phyloP scores from a whole-genome alignment of 2,329 filamentous ascomycete species.

The Sphaerulina musiva region DNA sequence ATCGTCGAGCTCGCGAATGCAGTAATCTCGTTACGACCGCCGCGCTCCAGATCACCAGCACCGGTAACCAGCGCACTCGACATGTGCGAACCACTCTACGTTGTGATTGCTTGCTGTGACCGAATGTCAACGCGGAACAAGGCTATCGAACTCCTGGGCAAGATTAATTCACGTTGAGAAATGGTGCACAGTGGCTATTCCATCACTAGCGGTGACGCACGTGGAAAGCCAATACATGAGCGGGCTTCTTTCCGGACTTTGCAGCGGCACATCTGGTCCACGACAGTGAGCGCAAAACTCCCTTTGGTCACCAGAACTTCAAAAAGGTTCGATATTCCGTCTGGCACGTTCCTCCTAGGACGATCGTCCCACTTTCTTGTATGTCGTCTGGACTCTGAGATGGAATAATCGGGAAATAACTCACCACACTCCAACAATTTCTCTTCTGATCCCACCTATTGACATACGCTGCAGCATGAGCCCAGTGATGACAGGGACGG shows the following conservation, averaged over 20 bases:
- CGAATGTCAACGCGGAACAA: constrained; percentile 14
- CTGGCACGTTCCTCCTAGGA: no score
- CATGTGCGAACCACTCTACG: constrained; percentile 24
- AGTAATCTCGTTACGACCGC: constrained; percentile 18
- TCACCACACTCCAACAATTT: no score
- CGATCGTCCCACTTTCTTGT: background rate
- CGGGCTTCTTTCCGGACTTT: background rate
- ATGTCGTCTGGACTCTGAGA: background rate
- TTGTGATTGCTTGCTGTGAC: constrained; percentile 25
- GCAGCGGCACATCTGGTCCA: background rate
- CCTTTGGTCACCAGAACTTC: background rate
- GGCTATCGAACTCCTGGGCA: constrained; percentile 18
- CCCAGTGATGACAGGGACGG: no score
- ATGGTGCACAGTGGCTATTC: background rate
- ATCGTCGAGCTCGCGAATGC: constrained; percentile 29
- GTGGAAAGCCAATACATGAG: background rate
- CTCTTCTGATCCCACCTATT: no score
- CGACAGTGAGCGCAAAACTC: background rate
- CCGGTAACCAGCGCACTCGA: constrained; percentile 18
- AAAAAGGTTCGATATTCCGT: background rate
- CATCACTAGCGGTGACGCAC: background rate
- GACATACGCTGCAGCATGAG: no score
- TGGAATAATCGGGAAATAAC: background rate
- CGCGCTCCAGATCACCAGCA: constrained; percentile 6
- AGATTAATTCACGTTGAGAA: constrained; percentile 5